Evolutionary conservation across 2,329 filamentous ascomycete species (phyloP).

Genomic region (Cercospora zeina): DNA sequence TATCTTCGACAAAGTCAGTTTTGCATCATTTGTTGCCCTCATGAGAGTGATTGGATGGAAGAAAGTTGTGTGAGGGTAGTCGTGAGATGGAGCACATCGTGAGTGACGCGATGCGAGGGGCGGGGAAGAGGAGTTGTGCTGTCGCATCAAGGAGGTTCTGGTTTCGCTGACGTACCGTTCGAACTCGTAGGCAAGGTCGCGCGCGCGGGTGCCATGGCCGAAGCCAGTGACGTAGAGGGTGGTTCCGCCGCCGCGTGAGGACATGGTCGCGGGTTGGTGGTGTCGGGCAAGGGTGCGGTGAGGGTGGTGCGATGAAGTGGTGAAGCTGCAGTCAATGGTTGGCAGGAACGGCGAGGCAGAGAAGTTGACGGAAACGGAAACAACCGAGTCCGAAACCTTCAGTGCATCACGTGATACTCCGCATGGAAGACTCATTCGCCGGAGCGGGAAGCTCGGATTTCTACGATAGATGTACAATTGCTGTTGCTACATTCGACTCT

Average conservation of each 20-base stretch:
- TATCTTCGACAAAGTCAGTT: conserved; percentile 67
- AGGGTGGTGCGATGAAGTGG: conserved; percentile 9
- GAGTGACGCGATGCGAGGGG: not conserved
- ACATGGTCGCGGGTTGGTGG: conserved; percentile 60
- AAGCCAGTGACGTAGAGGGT: conserved; percentile 99
- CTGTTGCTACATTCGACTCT: conserved; percentile 5
- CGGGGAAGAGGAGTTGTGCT: not conserved
- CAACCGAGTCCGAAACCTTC: not conserved
- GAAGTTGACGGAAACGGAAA: conserved; percentile 2
- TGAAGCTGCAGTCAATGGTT: conserved; percentile 8
- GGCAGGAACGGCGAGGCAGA: not conserved
- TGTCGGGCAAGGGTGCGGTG: not conserved
- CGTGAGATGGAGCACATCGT: not conserved
- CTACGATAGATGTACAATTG: not conserved
- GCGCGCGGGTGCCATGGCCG: conserved; percentile 95
- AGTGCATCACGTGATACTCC: not conserved
- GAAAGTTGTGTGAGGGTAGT: no score
- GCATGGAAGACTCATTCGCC: no score
- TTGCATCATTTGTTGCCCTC: conserved; percentile 2
- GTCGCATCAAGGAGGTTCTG: not conserved
- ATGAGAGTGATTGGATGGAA: no score
- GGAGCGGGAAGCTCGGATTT: not conserved
- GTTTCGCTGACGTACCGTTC: conserved; percentile 83
- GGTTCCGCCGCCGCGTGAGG: conserved; percentile 82
- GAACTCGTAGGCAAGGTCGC: conserved; percentile 99